Evolutionary conservation across 768 basidiomycete species (phyloP).

Genomic region (Trametes cinnabarina): DNA sequence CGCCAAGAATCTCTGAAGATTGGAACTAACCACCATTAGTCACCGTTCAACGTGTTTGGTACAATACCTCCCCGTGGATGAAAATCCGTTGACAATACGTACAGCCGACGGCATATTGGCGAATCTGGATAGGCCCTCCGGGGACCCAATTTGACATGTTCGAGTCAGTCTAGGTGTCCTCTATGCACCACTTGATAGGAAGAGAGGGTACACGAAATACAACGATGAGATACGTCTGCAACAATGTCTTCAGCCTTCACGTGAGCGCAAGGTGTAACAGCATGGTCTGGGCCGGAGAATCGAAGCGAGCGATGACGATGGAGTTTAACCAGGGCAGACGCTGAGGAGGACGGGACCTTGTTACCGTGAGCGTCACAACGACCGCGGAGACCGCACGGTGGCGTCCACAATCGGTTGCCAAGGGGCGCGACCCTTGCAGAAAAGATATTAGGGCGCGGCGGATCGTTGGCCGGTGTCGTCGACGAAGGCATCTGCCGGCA

Average conservation of each 20-base stretch:
- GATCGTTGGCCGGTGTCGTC: background rate
- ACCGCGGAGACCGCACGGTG: slow-evolving; percentile 9
- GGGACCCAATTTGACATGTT: too few species aligned
- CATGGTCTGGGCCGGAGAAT: slow-evolving; percentile 11
- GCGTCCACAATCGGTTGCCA: slow-evolving; percentile 14
- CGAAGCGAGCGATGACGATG: slow-evolving; percentile 12
- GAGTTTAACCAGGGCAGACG: slow-evolving; percentile 11
- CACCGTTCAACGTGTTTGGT: background rate
- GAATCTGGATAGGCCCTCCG: too few species aligned
- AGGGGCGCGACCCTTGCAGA: background rate
- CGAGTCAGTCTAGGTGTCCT: too few species aligned
- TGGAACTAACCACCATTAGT: background rate
- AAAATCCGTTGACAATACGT: background rate
- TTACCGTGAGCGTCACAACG: slow-evolving; percentile 10
- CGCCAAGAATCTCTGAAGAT: background rate
- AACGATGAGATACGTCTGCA: background rate
- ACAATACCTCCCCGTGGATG: background rate
- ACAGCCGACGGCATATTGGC: too few species aligned
- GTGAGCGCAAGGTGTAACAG: background rate
- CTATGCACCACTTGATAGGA: too few species aligned
- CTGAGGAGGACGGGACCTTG: background rate
- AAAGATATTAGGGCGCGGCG: slow-evolving; percentile 6
- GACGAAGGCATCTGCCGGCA: background rate
- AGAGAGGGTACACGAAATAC: too few species aligned
- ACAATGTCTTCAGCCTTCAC: background rate